Conservation (phyloP, 768 basidiomycete species). For the Leccinum truebloodii region DNA sequence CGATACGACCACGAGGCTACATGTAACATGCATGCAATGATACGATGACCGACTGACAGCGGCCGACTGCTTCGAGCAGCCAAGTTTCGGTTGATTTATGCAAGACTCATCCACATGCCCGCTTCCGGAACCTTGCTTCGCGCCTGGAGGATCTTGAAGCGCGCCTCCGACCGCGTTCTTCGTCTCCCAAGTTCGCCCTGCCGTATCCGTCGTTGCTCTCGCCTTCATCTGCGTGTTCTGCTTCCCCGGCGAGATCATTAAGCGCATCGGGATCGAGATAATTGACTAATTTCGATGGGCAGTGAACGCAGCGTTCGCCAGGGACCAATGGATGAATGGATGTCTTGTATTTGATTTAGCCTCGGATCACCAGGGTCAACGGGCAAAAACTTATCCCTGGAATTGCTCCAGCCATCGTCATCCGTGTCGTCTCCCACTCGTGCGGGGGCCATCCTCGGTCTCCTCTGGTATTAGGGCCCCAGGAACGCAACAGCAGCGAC, state of each 20-base stretch:
- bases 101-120: constrained; percentile 85
- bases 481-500: constrained; percentile 15
- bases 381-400: constrained; percentile 24
- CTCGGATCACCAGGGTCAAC: not conserved
- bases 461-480: constrained; percentile 39
- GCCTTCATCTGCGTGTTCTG: constrained; percentile 48
- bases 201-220: constrained; percentile 28
- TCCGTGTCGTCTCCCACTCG: constrained; percentile 18
- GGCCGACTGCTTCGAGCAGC: not conserved
- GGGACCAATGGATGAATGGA: constrained; percentile 19
- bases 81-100: constrained; percentile 31
- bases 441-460: constrained; percentile 30
- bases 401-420: constrained; percentile 28
- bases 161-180: constrained; percentile 52
- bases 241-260: constrained; percentile 55
- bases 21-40: not conserved
- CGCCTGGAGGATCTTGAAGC: constrained; percentile 72
- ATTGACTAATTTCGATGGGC: constrained; percentile 58
- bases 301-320: constrained; percentile 48
- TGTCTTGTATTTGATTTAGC: constrained; percentile 22
- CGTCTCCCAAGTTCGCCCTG: constrained; percentile 24
- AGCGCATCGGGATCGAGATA: constrained; percentile 64
- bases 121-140: constrained; percentile 66
- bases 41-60: not conserved
- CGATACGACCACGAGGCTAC: not conserved